Evolutionary conservation across 225 moss, liverwort and hornwort genomes (phyloP), one percentile per base, ranked within the genome.

Genomic region (Sphagnum tenellum): DNA sequence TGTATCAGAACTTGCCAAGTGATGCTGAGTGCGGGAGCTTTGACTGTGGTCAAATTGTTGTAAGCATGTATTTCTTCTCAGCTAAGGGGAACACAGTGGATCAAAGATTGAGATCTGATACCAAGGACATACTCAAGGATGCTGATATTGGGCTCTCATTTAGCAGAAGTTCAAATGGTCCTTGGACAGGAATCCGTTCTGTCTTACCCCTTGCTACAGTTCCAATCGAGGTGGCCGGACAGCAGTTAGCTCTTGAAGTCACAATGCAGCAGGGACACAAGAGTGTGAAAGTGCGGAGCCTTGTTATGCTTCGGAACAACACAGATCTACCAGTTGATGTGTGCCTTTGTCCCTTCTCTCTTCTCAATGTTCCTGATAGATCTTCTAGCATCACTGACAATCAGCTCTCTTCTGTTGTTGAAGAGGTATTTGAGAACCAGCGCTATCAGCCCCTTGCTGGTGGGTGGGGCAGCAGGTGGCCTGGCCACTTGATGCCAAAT

Each of bases 401-500:
- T 73, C 79, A 81, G 6, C 66, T 69, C 3, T 84, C 85, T 44
- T 64, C 76, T 13, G 72, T 69, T 66, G 5, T 75, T 63, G 92
- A 96, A 64, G 89, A 92, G 73, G 57, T 83, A 64, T 96, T 88
- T 68, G 95, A 96, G 65, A 96, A 96, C 71, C 95, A 96, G 72
- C 79, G 95, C 55, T 96, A 88, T 76, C 95, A 96, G 64, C 95
- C 92, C 67, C 78, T 96, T 46, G 89, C 73, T 70, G 94, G 83
- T 59, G 73, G 87, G 64, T 92, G 95, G 92, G 95, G 95, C 67
- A 96, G 89, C 69, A 96, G 89, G 70, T 96, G 95, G 95, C 95
- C 95, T 79, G 95, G 92, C 46, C 91, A 94, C 75, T 75, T 94
- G 71, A 82, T 96, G 73, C 95, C 92, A 9, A 88, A 82, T 71